Evolutionary conservation across 164 flowering plant species (phyloP).

Genomic region (Chimonanthus salicifolius): DNA sequence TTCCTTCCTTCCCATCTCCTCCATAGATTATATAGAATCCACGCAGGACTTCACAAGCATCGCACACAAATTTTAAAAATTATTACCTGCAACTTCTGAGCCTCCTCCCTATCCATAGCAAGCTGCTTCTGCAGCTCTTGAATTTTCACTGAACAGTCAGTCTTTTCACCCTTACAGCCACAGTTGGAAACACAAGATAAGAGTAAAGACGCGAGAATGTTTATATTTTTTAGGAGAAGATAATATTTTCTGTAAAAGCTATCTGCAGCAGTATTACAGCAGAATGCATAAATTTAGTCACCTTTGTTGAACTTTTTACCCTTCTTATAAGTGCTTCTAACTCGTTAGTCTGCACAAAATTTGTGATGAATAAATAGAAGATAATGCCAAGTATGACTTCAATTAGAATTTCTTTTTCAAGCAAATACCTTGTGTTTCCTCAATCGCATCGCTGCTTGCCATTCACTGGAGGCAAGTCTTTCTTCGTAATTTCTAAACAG

Average conservation of each 20-base stretch:
- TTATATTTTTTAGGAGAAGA: background rate
- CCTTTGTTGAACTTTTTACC: conserved; percentile 75
- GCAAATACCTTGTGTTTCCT: conserved; percentile 86
- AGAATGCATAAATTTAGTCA: conserved; percentile 15
- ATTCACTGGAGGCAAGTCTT: conserved; percentile 78
- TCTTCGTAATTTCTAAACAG: conserved; percentile 85
- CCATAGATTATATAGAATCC: too few species aligned
- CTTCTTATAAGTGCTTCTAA: conserved; percentile 74
- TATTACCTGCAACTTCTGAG: conserved; percentile 68
- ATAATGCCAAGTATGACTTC: background rate
- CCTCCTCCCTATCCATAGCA: conserved; percentile 82
- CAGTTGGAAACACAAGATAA: conserved; percentile 5
- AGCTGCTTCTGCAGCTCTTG: conserved; percentile 95
- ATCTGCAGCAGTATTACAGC: background rate
- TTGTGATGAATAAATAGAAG: background rate
- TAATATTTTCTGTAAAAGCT: background rate
- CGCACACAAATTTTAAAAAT: too few species aligned
- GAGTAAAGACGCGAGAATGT: background rate
- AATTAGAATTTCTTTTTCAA: conserved; percentile 4
- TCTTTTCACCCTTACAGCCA: conserved; percentile 65
- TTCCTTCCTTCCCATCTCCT: too few species aligned
- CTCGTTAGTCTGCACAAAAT: conserved; percentile 57
- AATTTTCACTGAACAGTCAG: conserved; percentile 75
- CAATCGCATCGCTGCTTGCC: conserved; percentile 92
- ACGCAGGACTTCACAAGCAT: too few species aligned